phyloP scores from a whole-genome alignment of 208 protist species.

The Crithidia thermophila region DNA sequence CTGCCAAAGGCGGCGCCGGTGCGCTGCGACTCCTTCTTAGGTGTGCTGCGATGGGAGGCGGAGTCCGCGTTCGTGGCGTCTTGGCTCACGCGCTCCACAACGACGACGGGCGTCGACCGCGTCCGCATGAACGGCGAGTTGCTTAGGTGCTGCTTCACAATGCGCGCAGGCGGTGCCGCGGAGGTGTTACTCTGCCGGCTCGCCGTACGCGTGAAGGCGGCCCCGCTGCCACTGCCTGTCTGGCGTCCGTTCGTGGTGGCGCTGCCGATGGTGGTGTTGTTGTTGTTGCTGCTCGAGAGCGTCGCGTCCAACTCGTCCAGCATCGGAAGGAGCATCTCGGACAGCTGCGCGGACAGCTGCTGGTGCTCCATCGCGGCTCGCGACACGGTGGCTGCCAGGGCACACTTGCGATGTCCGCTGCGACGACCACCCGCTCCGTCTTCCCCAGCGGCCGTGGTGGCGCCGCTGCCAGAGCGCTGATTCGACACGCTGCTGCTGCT shows the following conservation, averaged over 20 bases:
- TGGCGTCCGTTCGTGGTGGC: background rate
- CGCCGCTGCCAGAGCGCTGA: background rate
- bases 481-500: conserved; percentile 4
- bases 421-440: background rate
- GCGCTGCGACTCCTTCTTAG: background rate
- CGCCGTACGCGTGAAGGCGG: conserved; percentile 15
- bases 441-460: background rate
- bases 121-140: conserved; percentile 23
- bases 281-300: background rate
- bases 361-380: conserved; percentile 29
- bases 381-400: conserved; percentile 23
- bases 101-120: conserved; percentile 12
- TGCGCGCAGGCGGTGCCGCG: background rate
- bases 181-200: conserved; percentile 3
- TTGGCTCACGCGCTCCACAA: background rate
- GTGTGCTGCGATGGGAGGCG: conserved; percentile 6
- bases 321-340: conserved; percentile 20
- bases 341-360: conserved; percentile 23
- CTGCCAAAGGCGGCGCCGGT: background rate
- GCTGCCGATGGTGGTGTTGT: background rate
- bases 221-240: background rate
- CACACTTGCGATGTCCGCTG: conserved; percentile 30
- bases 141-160: conserved; percentile 28
- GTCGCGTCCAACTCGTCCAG: conserved; percentile 11
- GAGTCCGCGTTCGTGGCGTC: conserved; percentile 1